Percentiles rank a stretch among this genome's conserved stretches.
Evolutionary conservation across 257 asterid species (phyloP).

Genomic region (Fraxinus excelsior): DNA sequence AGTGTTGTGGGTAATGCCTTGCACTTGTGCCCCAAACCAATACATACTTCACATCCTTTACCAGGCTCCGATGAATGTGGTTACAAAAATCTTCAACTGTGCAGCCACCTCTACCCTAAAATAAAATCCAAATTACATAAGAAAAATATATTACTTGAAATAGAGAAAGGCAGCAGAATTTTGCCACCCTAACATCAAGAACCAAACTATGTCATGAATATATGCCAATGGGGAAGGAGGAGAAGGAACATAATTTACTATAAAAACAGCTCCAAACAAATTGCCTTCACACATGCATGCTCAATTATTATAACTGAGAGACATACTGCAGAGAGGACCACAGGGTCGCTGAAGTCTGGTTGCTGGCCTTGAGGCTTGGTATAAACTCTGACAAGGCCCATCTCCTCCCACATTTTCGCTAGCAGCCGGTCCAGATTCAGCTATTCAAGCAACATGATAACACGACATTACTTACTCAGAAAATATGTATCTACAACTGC

Average conservation of each 20-base stretch:
- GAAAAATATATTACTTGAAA: conserved; percentile 1
- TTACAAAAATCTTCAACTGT: conserved; percentile 90
- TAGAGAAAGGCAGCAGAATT: conserved; percentile 2
- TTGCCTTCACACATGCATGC: background rate
- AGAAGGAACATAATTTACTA: conserved; percentile 9
- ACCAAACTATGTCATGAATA: background rate
- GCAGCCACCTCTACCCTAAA: conserved; percentile 99
- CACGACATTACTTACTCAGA: conserved; percentile 17
- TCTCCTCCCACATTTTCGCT: conserved; percentile 85
- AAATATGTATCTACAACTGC: background rate
- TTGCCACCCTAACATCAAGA: background rate
- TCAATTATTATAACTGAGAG: conserved; percentile 15
- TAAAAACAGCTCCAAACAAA: background rate
- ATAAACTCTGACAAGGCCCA: conserved; percentile 91
- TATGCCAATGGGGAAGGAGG: background rate
- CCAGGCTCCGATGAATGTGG: conserved; percentile 93
- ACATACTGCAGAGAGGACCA: conserved; percentile 92
- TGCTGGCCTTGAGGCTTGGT: conserved; percentile 99
- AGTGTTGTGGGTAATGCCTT: conserved; percentile 95
- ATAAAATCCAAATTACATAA: conserved; percentile 9
- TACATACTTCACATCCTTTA: conserved; percentile 94
- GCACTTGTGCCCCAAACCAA: conserved; percentile 97
- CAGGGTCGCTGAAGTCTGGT: conserved; percentile 95
- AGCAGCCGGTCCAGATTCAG: conserved; percentile 85
- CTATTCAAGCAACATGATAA: conserved; percentile 46